phyloP scores from a whole-genome alignment of 192 early-diverging fungal genomes.

The Linderina pennispora region DNA sequence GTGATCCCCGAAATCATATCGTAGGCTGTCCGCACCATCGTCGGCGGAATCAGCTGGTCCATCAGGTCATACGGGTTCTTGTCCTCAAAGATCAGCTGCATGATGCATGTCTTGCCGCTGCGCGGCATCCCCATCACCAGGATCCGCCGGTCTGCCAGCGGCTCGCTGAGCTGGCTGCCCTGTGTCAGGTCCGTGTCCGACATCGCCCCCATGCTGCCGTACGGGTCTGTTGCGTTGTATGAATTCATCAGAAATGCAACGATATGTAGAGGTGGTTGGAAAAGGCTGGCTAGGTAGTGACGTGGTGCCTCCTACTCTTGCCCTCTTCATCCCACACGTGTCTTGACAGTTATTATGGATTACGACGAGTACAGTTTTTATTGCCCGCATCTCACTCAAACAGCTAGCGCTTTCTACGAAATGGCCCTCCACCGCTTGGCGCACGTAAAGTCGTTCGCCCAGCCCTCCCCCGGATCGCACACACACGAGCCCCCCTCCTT shows the following conservation, averaged over 20 bases:
- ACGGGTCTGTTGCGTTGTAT: too few relatives aligned
- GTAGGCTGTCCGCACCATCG: conserved; percentile 21
- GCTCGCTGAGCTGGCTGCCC: conserved; percentile 5
- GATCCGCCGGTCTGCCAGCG: conserved; percentile 35
- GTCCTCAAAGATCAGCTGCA: conserved; percentile 32
- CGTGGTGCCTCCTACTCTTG: too few relatives aligned
- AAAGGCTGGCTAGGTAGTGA: too few relatives aligned
- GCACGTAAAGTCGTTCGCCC: conserved; percentile 31
- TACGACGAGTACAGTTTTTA: too few relatives aligned
- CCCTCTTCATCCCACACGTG: too few relatives aligned
- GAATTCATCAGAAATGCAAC: too few relatives aligned
- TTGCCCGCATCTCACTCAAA: too few relatives aligned
- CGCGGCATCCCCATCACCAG: conserved; percentile 41
- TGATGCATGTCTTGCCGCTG: conserved; percentile 45
- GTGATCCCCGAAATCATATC: conserved; percentile 31
- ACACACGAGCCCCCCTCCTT: conserved; percentile 6
- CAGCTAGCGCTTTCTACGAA: too few relatives aligned
- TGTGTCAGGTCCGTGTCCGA: conserved; percentile 6
- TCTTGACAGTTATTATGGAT: too few relatives aligned
- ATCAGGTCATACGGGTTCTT: conserved; percentile 25
- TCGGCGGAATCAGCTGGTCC: conserved; percentile 28
- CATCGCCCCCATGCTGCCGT: too few relatives aligned
- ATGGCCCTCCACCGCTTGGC: conserved; percentile 33
- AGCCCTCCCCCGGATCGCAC: conserved; percentile 15
- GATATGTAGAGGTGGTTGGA: too few relatives aligned